These are phyloP conservation scores for Thinopyrum elongatum DNA, from an alignment of 176 grass and related monocot species.

Conservation along the genomic window DNA sequence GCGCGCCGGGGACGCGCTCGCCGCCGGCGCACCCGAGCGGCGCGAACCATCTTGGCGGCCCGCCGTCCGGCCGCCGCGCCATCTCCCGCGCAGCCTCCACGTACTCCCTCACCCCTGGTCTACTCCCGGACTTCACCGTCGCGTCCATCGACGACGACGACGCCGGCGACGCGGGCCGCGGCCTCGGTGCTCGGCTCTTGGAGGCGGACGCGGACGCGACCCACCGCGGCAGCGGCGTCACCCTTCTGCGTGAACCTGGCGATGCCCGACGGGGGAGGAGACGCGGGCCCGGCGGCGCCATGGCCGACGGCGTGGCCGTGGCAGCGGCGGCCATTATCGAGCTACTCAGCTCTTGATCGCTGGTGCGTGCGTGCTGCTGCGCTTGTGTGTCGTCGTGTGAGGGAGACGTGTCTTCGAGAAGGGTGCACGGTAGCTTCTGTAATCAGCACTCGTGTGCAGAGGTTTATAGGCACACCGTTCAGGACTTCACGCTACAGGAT, in stretches of 20 bases:
- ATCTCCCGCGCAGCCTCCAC: conserved; percentile 39
- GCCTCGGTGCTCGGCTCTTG: background rate
- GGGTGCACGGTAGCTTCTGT: background rate
- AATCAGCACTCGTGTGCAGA: too few relatives aligned
- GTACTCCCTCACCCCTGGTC: conserved; percentile 34
- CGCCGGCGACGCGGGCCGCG: background rate
- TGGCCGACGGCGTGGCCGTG: background rate
- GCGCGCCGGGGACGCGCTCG: conserved; percentile 43
- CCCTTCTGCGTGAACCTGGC: background rate
- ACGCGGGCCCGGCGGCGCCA: background rate
- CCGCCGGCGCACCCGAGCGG: conserved; percentile 48
- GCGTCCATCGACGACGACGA: background rate
- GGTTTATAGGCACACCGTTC: background rate
- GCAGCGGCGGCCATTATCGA: background rate
- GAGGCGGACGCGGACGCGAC: conserved; percentile 10
- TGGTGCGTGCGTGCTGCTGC: background rate
- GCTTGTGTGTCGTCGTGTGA: conserved; percentile 22
- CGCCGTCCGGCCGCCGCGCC: conserved; percentile 31
- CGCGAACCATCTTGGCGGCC: conserved; percentile 74
- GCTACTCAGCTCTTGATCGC: background rate
- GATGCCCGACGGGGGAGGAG: background rate
- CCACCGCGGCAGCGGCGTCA: background rate
- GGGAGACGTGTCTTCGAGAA: background rate
- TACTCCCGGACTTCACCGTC: background rate
- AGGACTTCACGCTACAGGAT: too few relatives aligned